Evolutionary conservation across 768 basidiomycete species (phyloP), one percentile per base, ranked within the genome.

Genomic region (Saitozyma podzolica): DNA sequence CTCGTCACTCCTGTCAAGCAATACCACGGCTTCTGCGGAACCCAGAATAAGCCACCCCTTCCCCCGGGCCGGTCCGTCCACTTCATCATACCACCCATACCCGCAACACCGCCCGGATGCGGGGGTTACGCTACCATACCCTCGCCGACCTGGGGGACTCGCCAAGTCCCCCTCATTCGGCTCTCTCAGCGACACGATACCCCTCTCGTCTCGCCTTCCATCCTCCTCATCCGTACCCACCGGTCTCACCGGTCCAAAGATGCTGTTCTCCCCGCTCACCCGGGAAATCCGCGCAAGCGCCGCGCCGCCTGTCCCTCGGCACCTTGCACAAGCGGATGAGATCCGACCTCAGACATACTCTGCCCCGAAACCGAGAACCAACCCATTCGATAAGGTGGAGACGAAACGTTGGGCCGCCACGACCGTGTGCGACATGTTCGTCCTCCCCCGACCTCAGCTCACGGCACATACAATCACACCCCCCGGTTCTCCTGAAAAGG

Each of bases 151-250:
- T 29, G 29, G 29, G 29, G 29, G 2, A 29, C 29, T 29, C 29
- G 29, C 29, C 5, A 29, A 63, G 51, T 70, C 72, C 9, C 63
- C 65, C 17, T 74, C 69, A 7, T 67, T 66, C 49, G 58, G 45
- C 52, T 66, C 66, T 4, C 29, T 70, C 6, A 45, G 61, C 9
- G 61, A 69, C 11, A 50, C 16, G 10, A 17, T 41, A 8, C 50
- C 61, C 6, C 37, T 56, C 40, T 42, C 57, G 8, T 20, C 20
- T 16, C n/a, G 63, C 10, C 54, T 75, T 4, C 71, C 74, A 11
- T 68, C 74, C 9, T 67, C 67, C 6, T 58, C 67, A 1, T 73
- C 71, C 29, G 74, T 75, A n/a, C 74, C 74, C 41, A 75, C 74
- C 42, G 74, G 74, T 17, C 61, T 75, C 8, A 50, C 60, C 10